phyloP scores from a whole-genome alignment of 139 green algal genomes.

The Chlamydomonas schloesseri region DNA sequence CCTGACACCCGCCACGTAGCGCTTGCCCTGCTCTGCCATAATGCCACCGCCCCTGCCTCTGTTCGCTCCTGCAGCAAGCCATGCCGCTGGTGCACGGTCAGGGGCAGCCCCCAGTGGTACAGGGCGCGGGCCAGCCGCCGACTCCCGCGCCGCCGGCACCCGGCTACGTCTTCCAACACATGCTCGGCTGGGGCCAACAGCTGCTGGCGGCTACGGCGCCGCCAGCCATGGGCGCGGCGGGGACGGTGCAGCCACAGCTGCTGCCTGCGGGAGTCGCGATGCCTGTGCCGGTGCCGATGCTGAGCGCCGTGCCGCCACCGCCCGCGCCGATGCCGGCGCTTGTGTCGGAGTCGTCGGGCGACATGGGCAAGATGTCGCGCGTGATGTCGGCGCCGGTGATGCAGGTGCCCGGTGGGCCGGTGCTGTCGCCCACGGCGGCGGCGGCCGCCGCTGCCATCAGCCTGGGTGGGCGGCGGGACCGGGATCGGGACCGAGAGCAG shows the following conservation, averaged over 20 bases:
- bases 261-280: no score
- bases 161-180: not conserved
- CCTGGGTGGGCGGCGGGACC: no score
- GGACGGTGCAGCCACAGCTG: no score
- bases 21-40: no score
- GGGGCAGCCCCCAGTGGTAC: not conserved
- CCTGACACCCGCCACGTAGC: no score
- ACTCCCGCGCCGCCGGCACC: not conserved
- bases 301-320: not conserved
- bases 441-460: not conserved
- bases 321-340: no score
- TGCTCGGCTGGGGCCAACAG: not conserved
- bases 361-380: not conserved
- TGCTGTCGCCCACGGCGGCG: not conserved
- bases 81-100: not conserved
- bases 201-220: not conserved
- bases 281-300: not conserved
- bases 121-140: not conserved
- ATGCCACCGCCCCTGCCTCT: not conserved
- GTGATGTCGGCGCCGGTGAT: constrained; percentile 25
- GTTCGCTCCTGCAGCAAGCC: not conserved
- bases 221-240: not conserved
- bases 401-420: not conserved
- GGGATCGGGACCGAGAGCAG: no score
- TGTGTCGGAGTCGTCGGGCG: not conserved